Conservation (phyloP, 2,329 filamentous ascomycete species). For the Aspergillus carbonarius region DNA sequence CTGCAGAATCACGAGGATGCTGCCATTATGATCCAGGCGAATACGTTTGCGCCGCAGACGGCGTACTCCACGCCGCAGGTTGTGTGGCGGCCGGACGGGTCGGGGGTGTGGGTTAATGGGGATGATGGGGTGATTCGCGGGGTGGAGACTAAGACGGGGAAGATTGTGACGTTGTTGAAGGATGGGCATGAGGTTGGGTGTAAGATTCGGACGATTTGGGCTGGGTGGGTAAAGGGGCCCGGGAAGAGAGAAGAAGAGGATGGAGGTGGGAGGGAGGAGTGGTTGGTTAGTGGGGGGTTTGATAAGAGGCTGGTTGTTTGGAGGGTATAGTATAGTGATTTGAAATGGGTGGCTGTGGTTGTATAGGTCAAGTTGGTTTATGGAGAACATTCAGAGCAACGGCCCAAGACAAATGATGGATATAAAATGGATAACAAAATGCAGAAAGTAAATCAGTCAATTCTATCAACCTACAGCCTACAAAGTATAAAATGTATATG, state of each 20-base stretch:
- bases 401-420: not conserved
- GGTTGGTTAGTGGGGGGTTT: slow-evolving; percentile 63
- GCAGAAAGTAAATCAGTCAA: not conserved
- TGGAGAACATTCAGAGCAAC: not conserved
- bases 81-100: slow-evolving; percentile 61
- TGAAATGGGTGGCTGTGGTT: not conserved
- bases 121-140: slow-evolving; percentile 64
- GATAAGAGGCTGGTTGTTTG: slow-evolving; percentile 62
- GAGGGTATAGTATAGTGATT: slow-evolving; percentile 31
- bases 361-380: not conserved
- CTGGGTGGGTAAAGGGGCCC: slow-evolving; percentile 44
- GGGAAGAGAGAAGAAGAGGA: slow-evolving; percentile 21
- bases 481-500: slow-evolving; percentile 24
- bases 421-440: not conserved
- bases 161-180: slow-evolving; percentile 51
- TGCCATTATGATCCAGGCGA: slow-evolving; percentile 60
- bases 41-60: slow-evolving; percentile 63
- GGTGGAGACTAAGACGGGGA: slow-evolving; percentile 59
- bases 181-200: slow-evolving; percentile 56
- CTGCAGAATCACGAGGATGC: slow-evolving; percentile 58
- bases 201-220: slow-evolving; percentile 61
- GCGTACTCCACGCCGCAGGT: slow-evolving; percentile 63
- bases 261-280: slow-evolving; percentile 51
- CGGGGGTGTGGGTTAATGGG: slow-evolving; percentile 63
- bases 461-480: slow-evolving; percentile 7